Evolutionary conservation across 1,284 basidiomycete genomes (phyloP), one percentile per base, ranked within the genome.

Genomic region (Acaromyces ingoldii): DNA sequence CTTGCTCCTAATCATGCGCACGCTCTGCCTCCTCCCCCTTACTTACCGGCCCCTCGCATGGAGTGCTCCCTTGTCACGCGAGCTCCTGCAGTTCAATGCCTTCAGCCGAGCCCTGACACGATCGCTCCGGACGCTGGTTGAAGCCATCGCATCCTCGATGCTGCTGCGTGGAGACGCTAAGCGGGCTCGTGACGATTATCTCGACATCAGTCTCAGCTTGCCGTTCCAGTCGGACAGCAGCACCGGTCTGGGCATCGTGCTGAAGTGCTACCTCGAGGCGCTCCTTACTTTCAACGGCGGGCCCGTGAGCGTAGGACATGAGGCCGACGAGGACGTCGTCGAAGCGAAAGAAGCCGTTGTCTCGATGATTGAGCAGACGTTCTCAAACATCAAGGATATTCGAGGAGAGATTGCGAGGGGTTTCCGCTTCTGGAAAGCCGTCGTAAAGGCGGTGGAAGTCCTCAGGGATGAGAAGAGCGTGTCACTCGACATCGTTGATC

Each of bases 361-460:
- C 29, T 87, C 87, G 58, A 87, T 95, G 70, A 87, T 93, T 69
- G 91, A 95, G 63, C 88, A 91, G 70, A 91, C 88, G 41, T 98
- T 99, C 81, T 76, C 77, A 2, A 91, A 90, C 21, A 88, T 98
- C 65, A 93, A 91, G 80, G 78, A 78, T 57, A 89, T 93, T 6
- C 84, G 85, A 76, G 79, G 79, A 51, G 93, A 99, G 80, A 86
- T 99, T 45, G 89, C 91, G 75, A 80, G 95, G 50, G 92, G 91
- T 4, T 97, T 98, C 81, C 82, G 95, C 65, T 98, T 98, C 81
- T 99, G 95, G 93, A 88, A 93, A 73, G 83, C 91, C 76, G 91
- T 93, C 66, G 83, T 96, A 77, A 83, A 83, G 47, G 90, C 89
- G 67, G 88, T 97, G 80, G 81, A 90, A 76, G 85, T 86, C 62